Evolutionary conservation across 2,329 filamentous ascomycete genomes (phyloP).

Genomic region (Apiospora rasikravindrae): DNA sequence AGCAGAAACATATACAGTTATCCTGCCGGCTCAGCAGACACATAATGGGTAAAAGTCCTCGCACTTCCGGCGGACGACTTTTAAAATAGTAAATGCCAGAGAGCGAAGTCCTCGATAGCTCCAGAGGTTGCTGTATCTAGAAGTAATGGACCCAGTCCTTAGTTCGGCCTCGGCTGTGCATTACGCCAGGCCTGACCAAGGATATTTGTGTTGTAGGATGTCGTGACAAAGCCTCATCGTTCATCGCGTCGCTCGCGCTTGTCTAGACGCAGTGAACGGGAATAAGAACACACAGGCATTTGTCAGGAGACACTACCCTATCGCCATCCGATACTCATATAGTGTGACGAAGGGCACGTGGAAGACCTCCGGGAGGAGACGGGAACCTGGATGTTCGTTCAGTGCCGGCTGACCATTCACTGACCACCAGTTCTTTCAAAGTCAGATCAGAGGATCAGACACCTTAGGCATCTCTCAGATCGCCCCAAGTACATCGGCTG

Average conservation of each 20-base stretch:
- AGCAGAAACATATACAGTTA: not conserved
- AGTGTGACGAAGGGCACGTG: not conserved
- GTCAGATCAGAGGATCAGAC: not conserved
- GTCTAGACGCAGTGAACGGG: not conserved
- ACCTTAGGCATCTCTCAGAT: not conserved
- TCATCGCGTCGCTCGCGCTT: not conserved
- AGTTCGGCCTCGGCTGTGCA: not conserved
- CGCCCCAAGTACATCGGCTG: not conserved
- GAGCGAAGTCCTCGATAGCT: too few relatives aligned
- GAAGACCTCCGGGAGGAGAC: too few relatives aligned
- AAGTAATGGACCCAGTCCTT: not conserved
- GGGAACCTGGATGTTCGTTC: too few relatives aligned
- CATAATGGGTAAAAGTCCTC: not conserved
- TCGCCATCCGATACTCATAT: not conserved
- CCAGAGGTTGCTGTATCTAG: not conserved
- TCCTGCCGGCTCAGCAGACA: not conserved
- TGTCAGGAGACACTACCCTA: not conserved
- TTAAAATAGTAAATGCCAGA: too few relatives aligned
- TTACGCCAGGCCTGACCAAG: not conserved
- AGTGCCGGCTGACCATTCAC: too few relatives aligned
- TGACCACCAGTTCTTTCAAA: not conserved
- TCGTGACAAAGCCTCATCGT: not conserved
- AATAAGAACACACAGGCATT: not conserved
- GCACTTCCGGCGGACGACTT: too few relatives aligned
- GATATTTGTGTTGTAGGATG: not conserved